Evolutionary conservation across 2,329 filamentous ascomycete genomes (phyloP).

Genomic region (Paraphaeosphaeria minitans): DNA sequence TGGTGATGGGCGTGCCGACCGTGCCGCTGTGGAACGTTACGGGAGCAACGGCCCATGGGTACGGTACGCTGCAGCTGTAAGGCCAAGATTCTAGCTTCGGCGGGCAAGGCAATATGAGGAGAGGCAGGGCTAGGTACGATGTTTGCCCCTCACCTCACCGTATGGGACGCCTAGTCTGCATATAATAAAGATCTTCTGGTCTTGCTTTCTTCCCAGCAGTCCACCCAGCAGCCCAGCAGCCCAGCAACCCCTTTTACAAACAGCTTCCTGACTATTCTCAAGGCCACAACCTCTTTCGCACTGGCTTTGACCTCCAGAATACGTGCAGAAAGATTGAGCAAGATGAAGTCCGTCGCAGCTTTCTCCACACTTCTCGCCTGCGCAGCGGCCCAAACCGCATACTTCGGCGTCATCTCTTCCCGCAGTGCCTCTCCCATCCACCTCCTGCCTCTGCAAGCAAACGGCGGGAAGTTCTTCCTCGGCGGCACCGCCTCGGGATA

Average conservation of each 20-base stretch:
- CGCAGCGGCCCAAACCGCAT: conserved; percentile 23
- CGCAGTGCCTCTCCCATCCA: conserved; percentile 58
- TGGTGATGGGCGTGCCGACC: not conserved
- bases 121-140: not conserved
- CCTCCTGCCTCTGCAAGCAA: conserved; percentile 53
- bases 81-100: not conserved
- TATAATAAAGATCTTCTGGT: not conserved
- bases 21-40: conserved; percentile 1
- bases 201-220: not conserved
- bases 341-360: conserved; percentile 43
- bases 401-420: conserved; percentile 52
- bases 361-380: conserved; percentile 34
- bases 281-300: not conserved
- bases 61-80: not conserved
- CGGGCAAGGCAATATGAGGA: not conserved
- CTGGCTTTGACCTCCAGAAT: not conserved
- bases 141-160: not conserved
- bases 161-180: not conserved
- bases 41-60: not conserved
- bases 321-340: conserved; percentile 12
- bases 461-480: conserved; percentile 57
- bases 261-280: not conserved
- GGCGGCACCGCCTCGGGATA: conserved; percentile 54
- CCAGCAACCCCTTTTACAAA: not conserved
- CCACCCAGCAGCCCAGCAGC: not conserved